Conservation (phyloP, 2,329 filamentous ascomycete species). For the Alternaria triticimaculans region DNA sequence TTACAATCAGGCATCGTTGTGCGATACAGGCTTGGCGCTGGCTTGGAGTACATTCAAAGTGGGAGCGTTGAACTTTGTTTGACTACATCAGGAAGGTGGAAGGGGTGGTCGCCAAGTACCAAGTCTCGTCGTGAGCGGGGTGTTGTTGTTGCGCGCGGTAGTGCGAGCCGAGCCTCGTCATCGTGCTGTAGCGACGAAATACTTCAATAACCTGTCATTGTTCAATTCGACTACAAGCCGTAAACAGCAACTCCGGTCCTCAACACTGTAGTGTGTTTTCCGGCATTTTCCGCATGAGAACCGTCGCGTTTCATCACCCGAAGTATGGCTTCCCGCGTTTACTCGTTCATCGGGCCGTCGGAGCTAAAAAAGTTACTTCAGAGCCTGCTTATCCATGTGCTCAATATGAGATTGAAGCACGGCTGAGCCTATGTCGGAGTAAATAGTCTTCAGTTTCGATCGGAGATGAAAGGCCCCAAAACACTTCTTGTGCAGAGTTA, state of each 20-base stretch:
- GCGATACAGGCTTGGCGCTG: neutral
- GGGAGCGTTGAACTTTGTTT: neutral
- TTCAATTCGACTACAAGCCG: neutral
- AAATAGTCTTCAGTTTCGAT: constrained; percentile 2
- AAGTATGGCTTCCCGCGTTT: neutral
- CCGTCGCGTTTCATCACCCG: neutral
- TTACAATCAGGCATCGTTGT: neutral
- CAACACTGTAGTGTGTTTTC: neutral
- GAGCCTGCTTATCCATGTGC: constrained; percentile 22
- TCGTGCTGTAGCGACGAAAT: neutral
- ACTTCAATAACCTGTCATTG: neutral
- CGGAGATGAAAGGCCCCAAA: constrained; percentile 6
- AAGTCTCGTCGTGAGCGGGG: constrained; percentile 6
- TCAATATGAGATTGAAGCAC: constrained; percentile 11
- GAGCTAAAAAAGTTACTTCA: constrained; percentile 8
- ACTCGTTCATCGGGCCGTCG: neutral
- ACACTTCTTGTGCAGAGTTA: constrained; percentile 3
- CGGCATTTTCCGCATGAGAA: neutral
- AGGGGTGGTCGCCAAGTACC: constrained; percentile 1
- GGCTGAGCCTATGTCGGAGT: constrained; percentile 5
- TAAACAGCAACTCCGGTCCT: neutral
- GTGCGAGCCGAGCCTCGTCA: constrained; percentile 2
- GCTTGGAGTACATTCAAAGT: neutral
- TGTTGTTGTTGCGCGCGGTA: constrained; percentile 1
- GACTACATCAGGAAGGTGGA: constrained; percentile 7